A percentile compares a stretch with the other conserved stretches of the same genome.
phyloP scores from a whole-genome alignment of 805 yeast genomes.

The Lipomyces lipofer region DNA sequence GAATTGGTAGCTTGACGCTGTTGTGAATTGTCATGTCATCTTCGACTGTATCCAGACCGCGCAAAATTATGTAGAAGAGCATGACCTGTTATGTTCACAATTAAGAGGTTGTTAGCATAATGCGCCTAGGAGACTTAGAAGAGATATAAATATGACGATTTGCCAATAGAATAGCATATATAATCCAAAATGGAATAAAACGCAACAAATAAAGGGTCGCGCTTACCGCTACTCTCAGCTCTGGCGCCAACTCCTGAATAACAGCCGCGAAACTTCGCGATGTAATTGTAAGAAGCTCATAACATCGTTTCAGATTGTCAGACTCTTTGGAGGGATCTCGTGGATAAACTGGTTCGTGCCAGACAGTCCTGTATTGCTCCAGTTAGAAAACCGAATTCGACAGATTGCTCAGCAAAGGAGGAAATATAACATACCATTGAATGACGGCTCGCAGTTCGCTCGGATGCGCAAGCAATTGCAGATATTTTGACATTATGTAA shows the following conservation, averaged over 20 bases:
- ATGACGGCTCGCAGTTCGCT: constrained; percentile 66
- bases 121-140: neutral
- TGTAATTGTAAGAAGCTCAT: constrained; percentile 61
- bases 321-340: constrained; percentile 46
- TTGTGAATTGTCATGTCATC: constrained; percentile 90
- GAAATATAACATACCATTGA: constrained; percentile 50
- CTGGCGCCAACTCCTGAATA: constrained; percentile 87
- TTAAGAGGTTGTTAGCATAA: neutral
- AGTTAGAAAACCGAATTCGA: neutral
- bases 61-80: constrained; percentile 79
- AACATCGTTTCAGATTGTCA: constrained; percentile 60
- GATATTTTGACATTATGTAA: constrained; percentile 25
- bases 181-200: neutral
- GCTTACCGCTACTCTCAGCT: constrained; percentile 67
- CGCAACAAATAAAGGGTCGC: neutral
- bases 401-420: neutral
- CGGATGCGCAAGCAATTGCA: constrained; percentile 61
- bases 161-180: neutral
- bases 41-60: constrained; percentile 94
- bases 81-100: constrained; percentile 39
- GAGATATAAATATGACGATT: neutral
- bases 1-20: constrained; percentile 67
- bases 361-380: constrained; percentile 33
- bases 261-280: constrained; percentile 96
- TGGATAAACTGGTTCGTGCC: constrained; percentile 57